Base-by-base conservation (phyloP, 2,329 filamentous ascomycete species). In the Neofusicoccum cordaticola region DNA sequence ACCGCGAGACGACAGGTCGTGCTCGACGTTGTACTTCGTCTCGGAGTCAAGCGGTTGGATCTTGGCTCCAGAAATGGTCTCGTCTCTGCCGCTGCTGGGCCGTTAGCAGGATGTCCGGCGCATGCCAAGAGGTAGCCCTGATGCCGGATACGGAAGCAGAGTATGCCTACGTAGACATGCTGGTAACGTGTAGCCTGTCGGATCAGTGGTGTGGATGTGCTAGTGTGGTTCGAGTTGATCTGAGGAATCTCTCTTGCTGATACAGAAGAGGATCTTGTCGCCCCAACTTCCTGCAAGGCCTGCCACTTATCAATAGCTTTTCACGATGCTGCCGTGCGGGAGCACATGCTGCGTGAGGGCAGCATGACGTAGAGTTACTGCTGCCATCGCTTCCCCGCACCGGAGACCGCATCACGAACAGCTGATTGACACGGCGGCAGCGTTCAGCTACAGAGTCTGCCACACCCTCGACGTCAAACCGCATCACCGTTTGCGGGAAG, bases 1-100 rank as follows among this genome's bases (percentile, higher is more conserved):
- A 22, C 69, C 69, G 48, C 67, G 60, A 19, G 62, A 67, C 39
- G 47, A 48, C 17, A 58, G 37, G 50, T 69, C 69, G 57, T 68
- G 68, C 31, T 64, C 57, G 13, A 58, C 50, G 56, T 66, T 50
- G 50, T 34, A 22, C 61, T 71, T 71, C 15, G 45, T 63, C 11
- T 64, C 63, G 7, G 70, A 70, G 31, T 65, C 66, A 15, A 71
- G 66, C 31, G 69, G 69, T 34, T 67, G 45, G 56, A 71, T 69
- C 67, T 71, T 71, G 53, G 66, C 61, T 11, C 63, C 69, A 11
- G 69, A 69, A 62, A 70, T 65, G 39, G 67, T 61, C 27, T 62
- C 60, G 50, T 66, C 58, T n/a, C 50, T 58, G 41, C 51, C 51
- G 34, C 56, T 60, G 2, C 12, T n/a, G 42, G 11, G 12, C 44